Percentiles rank a stretch among this genome's conserved stretches.
Conservation (phyloP, 1,284 basidiomycete species). For the Rhodotorula sp. region DNA sequence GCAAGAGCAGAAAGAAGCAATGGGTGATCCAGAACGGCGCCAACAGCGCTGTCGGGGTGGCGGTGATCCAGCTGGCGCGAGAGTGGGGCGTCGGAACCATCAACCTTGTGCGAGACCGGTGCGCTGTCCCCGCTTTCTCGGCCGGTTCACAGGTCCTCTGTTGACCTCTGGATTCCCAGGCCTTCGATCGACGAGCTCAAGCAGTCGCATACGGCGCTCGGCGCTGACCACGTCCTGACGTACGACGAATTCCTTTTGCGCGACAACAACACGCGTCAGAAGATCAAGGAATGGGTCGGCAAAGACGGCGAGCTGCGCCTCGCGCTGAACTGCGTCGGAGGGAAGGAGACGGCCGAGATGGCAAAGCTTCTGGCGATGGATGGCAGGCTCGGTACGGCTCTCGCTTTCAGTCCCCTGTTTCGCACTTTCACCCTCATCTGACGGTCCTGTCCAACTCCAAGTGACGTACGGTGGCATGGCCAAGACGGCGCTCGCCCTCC, state of each 20-base stretch:
- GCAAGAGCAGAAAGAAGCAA: conserved; percentile 24
- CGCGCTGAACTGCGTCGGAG: conserved; percentile 77
- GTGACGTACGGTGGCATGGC: conserved; percentile 89
- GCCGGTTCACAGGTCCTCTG: neutral
- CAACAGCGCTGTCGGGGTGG: conserved; percentile 64
- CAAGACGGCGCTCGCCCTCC: conserved; percentile 72
- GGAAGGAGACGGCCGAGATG: conserved; percentile 68
- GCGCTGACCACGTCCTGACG: conserved; percentile 70
- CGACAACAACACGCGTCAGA: conserved; percentile 47
- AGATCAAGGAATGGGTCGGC: conserved; percentile 51
- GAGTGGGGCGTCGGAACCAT: conserved; percentile 64
- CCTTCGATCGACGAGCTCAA: conserved; percentile 58
- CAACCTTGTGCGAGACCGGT: conserved; percentile 75
- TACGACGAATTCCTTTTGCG: conserved; percentile 63
- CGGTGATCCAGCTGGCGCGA: conserved; percentile 45
- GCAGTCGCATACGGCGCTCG: conserved; percentile 60
- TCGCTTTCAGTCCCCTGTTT: neutral
- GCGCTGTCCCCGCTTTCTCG: conserved; percentile 20
- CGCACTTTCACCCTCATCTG: too few species aligned
- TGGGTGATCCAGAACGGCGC: conserved; percentile 82
- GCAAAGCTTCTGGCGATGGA: conserved; percentile 58
- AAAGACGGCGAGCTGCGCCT: conserved; percentile 53
- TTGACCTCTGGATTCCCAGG: conserved; percentile 53
- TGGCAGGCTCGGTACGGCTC: conserved; percentile 44
- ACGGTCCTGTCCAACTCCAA: conserved; percentile 52